These are phyloP conservation scores for Clausena lansium DNA, from an alignment of 345 rosid genomes.

Conservation along the genomic window DNA sequence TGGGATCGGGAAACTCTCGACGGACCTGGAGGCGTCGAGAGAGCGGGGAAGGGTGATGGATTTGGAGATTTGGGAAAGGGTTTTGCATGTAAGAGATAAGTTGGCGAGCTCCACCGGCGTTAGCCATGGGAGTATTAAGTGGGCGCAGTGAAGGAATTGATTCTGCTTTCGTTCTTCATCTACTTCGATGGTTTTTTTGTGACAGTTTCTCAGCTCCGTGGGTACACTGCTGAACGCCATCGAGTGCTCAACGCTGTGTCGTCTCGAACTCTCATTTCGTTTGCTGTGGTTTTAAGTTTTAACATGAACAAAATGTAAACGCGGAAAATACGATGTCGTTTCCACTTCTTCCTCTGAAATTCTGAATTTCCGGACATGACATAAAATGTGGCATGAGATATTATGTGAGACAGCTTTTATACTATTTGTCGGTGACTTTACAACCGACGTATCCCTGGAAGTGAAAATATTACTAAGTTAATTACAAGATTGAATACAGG, in stretches of 20 bases:
- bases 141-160: constrained; percentile 36
- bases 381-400: background rate
- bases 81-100: constrained; percentile 53
- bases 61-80: constrained; percentile 37
- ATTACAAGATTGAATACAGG: background rate
- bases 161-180: background rate
- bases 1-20: constrained; percentile 54
- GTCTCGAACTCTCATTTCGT: too few species aligned
- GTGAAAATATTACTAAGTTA: background rate
- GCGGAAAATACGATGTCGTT: too few species aligned
- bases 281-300: too few species aligned
- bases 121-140: constrained; percentile 68
- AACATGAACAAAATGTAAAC: too few species aligned
- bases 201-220: background rate
- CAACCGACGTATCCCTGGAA: too few species aligned
- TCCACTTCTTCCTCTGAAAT: too few species aligned
- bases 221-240: background rate
- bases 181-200: background rate
- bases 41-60: constrained; percentile 49
- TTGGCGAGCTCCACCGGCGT: constrained; percentile 56
- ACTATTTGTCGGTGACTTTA: background rate
- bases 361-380: too few species aligned
- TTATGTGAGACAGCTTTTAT: background rate
- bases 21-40: constrained; percentile 61
- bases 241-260: too few species aligned